Evolutionary conservation across 371 early-diverging fungal genomes (phyloP).

Genomic region (Umbelopsis sp.): DNA sequence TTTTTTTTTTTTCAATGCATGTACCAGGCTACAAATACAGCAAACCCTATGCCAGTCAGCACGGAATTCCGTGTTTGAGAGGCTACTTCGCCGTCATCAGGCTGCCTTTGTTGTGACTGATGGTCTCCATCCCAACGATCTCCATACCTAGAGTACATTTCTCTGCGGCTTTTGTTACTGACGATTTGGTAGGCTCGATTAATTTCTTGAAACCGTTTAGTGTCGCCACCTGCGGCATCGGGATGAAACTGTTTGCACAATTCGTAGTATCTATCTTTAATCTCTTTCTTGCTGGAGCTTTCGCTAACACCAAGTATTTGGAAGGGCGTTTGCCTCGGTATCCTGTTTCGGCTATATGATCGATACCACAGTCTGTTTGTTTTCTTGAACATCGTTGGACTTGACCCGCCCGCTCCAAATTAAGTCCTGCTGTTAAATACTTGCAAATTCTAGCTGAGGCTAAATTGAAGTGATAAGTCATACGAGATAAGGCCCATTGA

Average conservation of each 20-base stretch:
- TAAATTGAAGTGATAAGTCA: no score
- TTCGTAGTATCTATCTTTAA: constrained; percentile 34
- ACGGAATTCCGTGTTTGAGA: constrained; percentile 11
- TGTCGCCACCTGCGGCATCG: constrained; percentile 24
- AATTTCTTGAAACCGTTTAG: constrained; percentile 30
- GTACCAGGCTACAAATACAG: background rate
- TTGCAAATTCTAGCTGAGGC: no score
- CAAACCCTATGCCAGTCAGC: constrained; percentile 21
- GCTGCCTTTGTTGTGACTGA: no score
- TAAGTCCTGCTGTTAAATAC: background rate
- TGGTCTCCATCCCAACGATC: background rate
- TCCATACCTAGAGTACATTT: constrained; percentile 15
- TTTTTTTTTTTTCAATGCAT: background rate
- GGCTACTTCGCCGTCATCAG: constrained; percentile 18
- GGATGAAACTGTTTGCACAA: constrained; percentile 40
- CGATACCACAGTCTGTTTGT: background rate
- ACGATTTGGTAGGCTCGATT: constrained; percentile 35
- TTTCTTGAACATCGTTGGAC: no score
- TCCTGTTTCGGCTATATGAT: background rate
- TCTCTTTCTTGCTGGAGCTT: constrained; percentile 32
- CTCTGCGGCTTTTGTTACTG: constrained; percentile 22
- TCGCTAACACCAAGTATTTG: constrained; percentile 34
- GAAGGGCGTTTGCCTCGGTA: constrained; percentile 24
- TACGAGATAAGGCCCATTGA: no score
- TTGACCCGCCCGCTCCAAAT: background rate